Conservation (phyloP, 1,284 basidiomycete genomes). For the Pterula multifida region DNA sequence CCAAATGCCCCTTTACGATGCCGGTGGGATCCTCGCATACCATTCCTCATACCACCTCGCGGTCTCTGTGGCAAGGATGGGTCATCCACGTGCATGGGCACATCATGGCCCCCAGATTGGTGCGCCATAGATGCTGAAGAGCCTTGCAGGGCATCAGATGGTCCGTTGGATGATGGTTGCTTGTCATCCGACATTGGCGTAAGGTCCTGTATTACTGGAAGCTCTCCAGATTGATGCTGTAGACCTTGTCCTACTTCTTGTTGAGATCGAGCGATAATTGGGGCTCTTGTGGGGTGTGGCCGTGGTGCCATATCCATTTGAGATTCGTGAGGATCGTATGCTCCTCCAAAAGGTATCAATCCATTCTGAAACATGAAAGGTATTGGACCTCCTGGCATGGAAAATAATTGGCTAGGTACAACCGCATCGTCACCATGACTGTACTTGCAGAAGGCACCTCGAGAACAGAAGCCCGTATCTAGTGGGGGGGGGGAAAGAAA, state of each 20-base stretch:
- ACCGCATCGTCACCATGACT: slow-evolving; percentile 82
- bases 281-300: slow-evolving; percentile 33
- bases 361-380: slow-evolving; percentile 54
- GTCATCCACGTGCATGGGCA: slow-evolving; percentile 6
- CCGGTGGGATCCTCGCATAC: slow-evolving; percentile 18
- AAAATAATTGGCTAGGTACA: slow-evolving; percentile 52
- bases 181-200: slow-evolving; percentile 39
- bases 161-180: slow-evolving; percentile 8
- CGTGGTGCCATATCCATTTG: slow-evolving; percentile 60
- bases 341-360: slow-evolving; percentile 29
- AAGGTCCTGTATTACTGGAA: slow-evolving; percentile 69
- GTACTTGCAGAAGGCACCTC: slow-evolving; percentile 85
- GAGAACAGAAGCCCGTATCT: slow-evolving; percentile 87
- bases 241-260: slow-evolving; percentile 28
- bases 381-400: slow-evolving; percentile 27
- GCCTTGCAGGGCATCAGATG: background rate
- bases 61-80: slow-evolving; percentile 8
- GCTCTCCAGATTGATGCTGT: slow-evolving; percentile 43
- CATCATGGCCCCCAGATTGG: background rate
- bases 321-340: slow-evolving; percentile 68
- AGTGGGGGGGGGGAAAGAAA: no score
- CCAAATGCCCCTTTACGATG: slow-evolving; percentile 39
- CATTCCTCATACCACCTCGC: slow-evolving; percentile 25
- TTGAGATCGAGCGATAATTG: slow-evolving; percentile 40
- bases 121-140: background rate